Base-by-base conservation (phyloP, 176 grass and related monocot genomes). In the Cocos nucifera region DNA sequence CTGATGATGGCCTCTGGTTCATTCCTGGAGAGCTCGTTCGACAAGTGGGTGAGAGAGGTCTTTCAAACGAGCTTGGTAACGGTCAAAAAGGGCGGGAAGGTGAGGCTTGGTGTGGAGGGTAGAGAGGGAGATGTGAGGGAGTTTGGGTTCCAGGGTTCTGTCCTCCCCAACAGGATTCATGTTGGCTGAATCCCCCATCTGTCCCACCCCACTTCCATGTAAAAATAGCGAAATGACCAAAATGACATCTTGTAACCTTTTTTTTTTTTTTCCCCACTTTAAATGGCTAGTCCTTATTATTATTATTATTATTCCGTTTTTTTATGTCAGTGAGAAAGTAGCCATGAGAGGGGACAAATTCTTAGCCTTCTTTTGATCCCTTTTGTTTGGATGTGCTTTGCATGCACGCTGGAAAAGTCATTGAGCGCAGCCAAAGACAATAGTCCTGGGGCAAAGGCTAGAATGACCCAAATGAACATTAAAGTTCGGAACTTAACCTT, bases 351-450 rank as follows among this genome's bases (percentile, higher is more conserved):
- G 23, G 64, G 67, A 74, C 78, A 80, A 53, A 69, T 52, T 69
- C 17, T 59, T 74, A 30, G 30, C 50, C 30, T 50, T 51, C 16
- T 35, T 53, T 57, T 63, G 54, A 29, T 61, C 9, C 22, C 22
- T 60, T n/a, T 19, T 22, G 54, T 32, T 61, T 22, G 54, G 56
- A 50, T 59, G 64, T 29, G 54, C 65, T 80, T 80, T 79, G 50
- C 69, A 80, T 74, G 22, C 70, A 80, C 69, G 78, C 78, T 80
- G 63, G 58, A 73, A 74, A 80, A 80, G 70, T 50, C 54, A 58
- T 24, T 64, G 49, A 22, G 48, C 22, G 22, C 19, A 29, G 57
- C 57, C 15, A 52, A 67, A 54, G 48, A 51, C 64, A 67, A 25
- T 15, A 50, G 50, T 55, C 27, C 27, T 18, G 7, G 54, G 54